Base-by-base conservation (phyloP, 1,139 yeast genomes). In the Arxiozyma bovina region DNA sequence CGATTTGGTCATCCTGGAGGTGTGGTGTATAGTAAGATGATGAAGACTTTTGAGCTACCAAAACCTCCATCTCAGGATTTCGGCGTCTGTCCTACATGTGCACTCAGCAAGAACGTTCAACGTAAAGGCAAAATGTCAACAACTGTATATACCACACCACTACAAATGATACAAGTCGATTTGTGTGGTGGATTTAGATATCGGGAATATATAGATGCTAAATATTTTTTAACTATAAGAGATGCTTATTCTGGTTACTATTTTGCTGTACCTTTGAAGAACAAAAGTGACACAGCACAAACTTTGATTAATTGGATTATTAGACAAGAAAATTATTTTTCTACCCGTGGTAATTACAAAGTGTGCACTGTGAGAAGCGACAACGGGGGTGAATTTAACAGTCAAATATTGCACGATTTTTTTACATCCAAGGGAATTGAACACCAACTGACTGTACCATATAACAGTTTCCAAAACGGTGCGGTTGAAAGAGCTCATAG, bases 371-470 rank as follows among this genome's bases (percentile, higher is more conserved):
- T 58, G 21, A 12, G 58, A 11, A 48, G 55, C 8, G 57, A 58
- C 21, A 56, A 57, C 38, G 58, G 59, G 22, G 47, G 51, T 23
- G 59, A 57, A 43, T 58, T 58, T 43, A n/a, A 15, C 7, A 55
- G 42, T 41, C 4, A 25, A 12, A 12, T 17, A 0, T 42, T 58
- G 6, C 45, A 46, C 25, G 46, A 49, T 2, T 57, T 45, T 20
- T 48, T 47, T 18, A 22, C 11, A 15, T 7, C 11, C 2, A 30
- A 42, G 15, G 58, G 59, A 1, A 55, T 57, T 25, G 12, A 15
- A n/a, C 58, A 58, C 48, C 53, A 58, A 53, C 34, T 56, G 1
- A 58, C 59, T 8, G 54, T 55, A 7, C 55, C 59, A 1, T 43
- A 57, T 40, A 9, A n/a, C 11, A 53, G 56, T 50, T 55, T 20